Conservation (phyloP, 495 filamentous ascomycete genomes). For the Penicillium taxi region DNA sequence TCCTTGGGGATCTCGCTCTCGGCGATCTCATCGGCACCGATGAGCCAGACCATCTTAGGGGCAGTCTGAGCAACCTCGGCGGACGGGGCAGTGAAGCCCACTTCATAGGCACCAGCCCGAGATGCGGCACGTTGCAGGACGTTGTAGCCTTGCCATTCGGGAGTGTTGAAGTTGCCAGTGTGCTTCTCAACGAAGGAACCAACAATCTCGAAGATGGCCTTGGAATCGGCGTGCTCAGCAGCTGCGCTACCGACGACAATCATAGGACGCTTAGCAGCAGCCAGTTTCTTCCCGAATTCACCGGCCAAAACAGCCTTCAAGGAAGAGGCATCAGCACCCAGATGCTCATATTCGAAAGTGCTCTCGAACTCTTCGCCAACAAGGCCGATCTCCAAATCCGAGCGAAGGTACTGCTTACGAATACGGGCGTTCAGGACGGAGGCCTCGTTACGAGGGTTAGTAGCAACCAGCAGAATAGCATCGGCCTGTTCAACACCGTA, state of each 20-base stretch:
- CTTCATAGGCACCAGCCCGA: conserved; percentile 83
- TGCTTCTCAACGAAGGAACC: conserved; percentile 90
- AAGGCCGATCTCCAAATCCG: conserved; percentile 86
- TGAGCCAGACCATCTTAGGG: conserved; percentile 93
- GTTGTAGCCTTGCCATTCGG: conserved; percentile 96
- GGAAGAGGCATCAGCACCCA: conserved; percentile 66
- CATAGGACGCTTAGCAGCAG: conserved; percentile 84
- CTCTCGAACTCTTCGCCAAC: conserved; percentile 86
- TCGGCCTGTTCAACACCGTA: conserved; percentile 90
- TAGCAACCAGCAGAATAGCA: conserved; percentile 83
- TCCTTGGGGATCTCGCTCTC: conserved; percentile 79
- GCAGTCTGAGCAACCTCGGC: conserved; percentile 66
- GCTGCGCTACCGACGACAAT: conserved; percentile 89
- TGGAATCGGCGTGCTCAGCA: conserved; percentile 80
- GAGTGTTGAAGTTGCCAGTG: conserved; percentile 72
- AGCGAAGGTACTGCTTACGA: conserved; percentile 93
- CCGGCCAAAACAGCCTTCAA: conserved; percentile 82
- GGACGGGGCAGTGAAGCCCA: conserved; percentile 84
- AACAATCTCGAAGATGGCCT: conserved; percentile 84
- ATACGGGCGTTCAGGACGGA: conserved; percentile 93
- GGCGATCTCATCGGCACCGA: conserved; percentile 86
- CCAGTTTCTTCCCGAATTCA: conserved; percentile 82
- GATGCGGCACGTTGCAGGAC: conserved; percentile 90
- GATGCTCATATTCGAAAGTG: conserved; percentile 87
- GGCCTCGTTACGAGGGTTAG: conserved; percentile 90